A percentile compares a stretch with the other conserved stretches of the same genome.
These are phyloP conservation scores for Euphorbia lathyris DNA, from an alignment of 345 rosid species.

Conservation along the genomic window DNA sequence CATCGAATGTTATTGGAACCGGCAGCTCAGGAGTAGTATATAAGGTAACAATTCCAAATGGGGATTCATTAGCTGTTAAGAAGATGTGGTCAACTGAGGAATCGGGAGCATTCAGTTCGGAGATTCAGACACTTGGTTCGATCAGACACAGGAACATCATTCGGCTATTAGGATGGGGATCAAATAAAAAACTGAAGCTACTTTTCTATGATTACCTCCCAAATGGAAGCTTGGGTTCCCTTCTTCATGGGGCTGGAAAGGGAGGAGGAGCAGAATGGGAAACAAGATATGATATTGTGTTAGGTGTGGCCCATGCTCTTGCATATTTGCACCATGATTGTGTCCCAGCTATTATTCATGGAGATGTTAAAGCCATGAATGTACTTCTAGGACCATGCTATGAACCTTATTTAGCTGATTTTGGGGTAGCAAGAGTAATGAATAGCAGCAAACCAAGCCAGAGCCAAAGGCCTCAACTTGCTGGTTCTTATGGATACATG, in stretches of 20 bases:
- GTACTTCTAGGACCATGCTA: conserved; percentile 65
- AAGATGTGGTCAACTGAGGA: conserved; percentile 94
- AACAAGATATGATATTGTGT: conserved; percentile 57
- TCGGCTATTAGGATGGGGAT: conserved; percentile 81
- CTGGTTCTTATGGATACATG: conserved; percentile 97
- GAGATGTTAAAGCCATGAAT: conserved; percentile 94
- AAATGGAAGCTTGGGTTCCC: conserved; percentile 84
- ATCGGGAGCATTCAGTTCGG: conserved; percentile 74
- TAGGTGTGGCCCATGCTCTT: conserved; percentile 88
- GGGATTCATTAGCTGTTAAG: conserved; percentile 80
- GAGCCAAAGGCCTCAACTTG: conserved; percentile 62
- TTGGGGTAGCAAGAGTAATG: conserved; percentile 70
- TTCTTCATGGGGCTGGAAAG: conserved; percentile 74
- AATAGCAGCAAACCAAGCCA: conserved; percentile 38
- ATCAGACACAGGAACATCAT: conserved; percentile 83
- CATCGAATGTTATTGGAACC: conserved; percentile 84
- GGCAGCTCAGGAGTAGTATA: conserved; percentile 98
- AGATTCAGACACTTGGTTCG: conserved; percentile 75
- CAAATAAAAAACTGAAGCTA: conserved; percentile 66
- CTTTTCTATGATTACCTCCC: conserved; percentile 92
- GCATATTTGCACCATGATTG: conserved; percentile 94
- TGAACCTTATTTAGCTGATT: conserved; percentile 84
- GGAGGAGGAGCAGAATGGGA: conserved; percentile 90
- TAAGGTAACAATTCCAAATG: conserved; percentile 62
- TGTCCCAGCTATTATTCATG: conserved; percentile 78